Conservation (phyloP, 2,329 filamentous ascomycete genomes). For the Cordyceps cicadae region DNA sequence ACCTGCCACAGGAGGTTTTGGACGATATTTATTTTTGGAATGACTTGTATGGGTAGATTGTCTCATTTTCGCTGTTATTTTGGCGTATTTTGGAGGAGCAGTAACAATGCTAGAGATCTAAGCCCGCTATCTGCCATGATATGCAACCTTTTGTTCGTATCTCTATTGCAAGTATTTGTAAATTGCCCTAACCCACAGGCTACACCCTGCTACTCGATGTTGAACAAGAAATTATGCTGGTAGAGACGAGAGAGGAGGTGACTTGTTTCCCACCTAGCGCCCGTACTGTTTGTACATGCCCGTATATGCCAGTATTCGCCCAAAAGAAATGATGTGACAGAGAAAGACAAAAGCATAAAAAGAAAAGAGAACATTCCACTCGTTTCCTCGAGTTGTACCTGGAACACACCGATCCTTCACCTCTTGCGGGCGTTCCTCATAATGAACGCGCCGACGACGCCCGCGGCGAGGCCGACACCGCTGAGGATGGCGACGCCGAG, state of each 20-base stretch:
- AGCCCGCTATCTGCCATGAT: too few relatives aligned
- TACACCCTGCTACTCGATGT: not conserved
- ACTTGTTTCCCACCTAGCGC: not conserved
- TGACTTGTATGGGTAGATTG: not conserved
- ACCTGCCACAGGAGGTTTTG: not conserved
- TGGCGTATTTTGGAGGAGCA: not conserved
- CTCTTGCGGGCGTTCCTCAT: slow-evolving; percentile 64
- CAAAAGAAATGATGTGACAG: not conserved
- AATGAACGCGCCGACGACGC: slow-evolving; percentile 82
- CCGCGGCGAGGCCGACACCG: slow-evolving; percentile 83
- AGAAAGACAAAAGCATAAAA: not conserved
- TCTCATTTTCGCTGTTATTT: not conserved
- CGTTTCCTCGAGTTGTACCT: not conserved
- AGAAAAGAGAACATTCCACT: not conserved
- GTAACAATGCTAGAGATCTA: too few relatives aligned
- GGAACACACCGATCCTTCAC: slow-evolving; percentile 20
- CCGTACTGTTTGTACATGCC: not conserved
- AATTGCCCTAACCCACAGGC: not conserved
- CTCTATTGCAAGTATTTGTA: not conserved
- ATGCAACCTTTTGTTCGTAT: not conserved
- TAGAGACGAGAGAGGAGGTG: not conserved
- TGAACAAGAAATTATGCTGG: not conserved
- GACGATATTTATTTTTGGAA: not conserved
- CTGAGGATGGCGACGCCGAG: slow-evolving; percentile 93
- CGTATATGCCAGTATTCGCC: slow-evolving; percentile 1